A percentile compares a stretch with the other conserved stretches of the same genome.
Evolutionary conservation across 495 filamentous ascomycete genomes (phyloP).

Genomic region (Cercophora newfieldiana): DNA sequence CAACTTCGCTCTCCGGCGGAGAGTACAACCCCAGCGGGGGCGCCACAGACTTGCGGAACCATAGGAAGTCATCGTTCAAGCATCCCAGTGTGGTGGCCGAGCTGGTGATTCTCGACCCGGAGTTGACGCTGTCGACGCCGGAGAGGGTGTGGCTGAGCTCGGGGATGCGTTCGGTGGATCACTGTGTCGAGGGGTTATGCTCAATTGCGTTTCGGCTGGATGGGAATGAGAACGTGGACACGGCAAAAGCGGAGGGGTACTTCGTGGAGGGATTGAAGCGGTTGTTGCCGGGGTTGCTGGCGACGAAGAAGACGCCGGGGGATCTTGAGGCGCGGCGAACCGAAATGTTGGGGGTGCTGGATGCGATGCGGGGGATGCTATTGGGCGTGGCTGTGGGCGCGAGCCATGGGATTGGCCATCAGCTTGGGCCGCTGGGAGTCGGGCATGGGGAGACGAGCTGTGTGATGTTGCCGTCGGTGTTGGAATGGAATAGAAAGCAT

Average conservation of each 20-base stretch:
- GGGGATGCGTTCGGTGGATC: constrained; percentile 63
- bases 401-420: constrained; percentile 68
- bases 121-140: constrained; percentile 55
- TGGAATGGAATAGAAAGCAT: constrained; percentile 53
- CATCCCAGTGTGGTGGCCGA: constrained; percentile 48
- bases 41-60: constrained; percentile 52
- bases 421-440: constrained; percentile 64
- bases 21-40: constrained; percentile 61
- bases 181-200: constrained; percentile 63
- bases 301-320: constrained; percentile 44
- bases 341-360: constrained; percentile 34
- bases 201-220: constrained; percentile 36
- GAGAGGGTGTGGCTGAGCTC: constrained; percentile 61
- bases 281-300: constrained; percentile 54
- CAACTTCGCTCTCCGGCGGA: constrained; percentile 63
- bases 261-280: constrained; percentile 47
- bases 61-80: constrained; percentile 55
- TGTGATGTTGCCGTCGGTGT: constrained; percentile 61
- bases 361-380: constrained; percentile 22
- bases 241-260: constrained; percentile 24
- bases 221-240: too few relatives aligned
- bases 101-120: constrained; percentile 61
- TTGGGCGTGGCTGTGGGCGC: constrained; percentile 16
- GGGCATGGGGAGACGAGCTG: constrained; percentile 68
- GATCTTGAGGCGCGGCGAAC: constrained; percentile 51